Evolutionary conservation across 805 yeast species (phyloP).

Genomic region (Lipomyces kockii): DNA sequence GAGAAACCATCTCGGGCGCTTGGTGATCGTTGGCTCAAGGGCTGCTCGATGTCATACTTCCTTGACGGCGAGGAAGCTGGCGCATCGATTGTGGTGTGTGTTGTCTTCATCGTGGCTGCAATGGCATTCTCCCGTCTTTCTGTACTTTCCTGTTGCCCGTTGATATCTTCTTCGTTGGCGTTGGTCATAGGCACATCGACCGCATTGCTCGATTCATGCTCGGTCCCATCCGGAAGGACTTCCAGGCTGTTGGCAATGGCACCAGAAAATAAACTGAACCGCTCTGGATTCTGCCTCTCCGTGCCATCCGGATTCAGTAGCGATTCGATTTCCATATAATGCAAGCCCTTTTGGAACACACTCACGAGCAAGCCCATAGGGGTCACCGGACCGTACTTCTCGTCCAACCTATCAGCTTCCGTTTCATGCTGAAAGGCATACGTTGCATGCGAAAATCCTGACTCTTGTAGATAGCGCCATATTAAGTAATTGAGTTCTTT

Average conservation of each 20-base stretch:
- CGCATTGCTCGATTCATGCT: neutral
- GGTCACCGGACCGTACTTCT: slow-evolving; percentile 54
- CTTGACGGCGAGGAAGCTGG: neutral
- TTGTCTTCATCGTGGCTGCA: neutral
- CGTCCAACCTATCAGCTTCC: slow-evolving; percentile 61
- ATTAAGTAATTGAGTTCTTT: slow-evolving; percentile 85
- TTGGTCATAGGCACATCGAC: neutral
- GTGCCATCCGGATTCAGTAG: slow-evolving; percentile 25
- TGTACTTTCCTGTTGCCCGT: neutral
- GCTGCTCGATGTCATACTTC: neutral
- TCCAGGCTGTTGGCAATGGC: slow-evolving; percentile 7
- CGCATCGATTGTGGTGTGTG: neutral
- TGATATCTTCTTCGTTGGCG: neutral
- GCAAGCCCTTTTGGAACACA: slow-evolving; percentile 82
- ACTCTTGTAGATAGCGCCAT: slow-evolving; percentile 90
- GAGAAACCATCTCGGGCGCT: neutral
- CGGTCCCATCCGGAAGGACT: neutral
- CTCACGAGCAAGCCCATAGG: slow-evolving; percentile 83
- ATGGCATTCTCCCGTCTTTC: neutral
- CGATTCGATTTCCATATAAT: slow-evolving; percentile 77
- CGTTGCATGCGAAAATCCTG: slow-evolving; percentile 68
- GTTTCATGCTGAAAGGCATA: slow-evolving; percentile 80
- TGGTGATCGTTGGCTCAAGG: neutral
- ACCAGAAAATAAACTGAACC: slow-evolving; percentile 20
- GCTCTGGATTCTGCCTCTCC: slow-evolving; percentile 8